Percentiles rank a stretch among this genome's conserved stretches.
phyloP scores from a whole-genome alignment of 768 basidiomycete genomes.

The Leccinum ochraceum region DNA sequence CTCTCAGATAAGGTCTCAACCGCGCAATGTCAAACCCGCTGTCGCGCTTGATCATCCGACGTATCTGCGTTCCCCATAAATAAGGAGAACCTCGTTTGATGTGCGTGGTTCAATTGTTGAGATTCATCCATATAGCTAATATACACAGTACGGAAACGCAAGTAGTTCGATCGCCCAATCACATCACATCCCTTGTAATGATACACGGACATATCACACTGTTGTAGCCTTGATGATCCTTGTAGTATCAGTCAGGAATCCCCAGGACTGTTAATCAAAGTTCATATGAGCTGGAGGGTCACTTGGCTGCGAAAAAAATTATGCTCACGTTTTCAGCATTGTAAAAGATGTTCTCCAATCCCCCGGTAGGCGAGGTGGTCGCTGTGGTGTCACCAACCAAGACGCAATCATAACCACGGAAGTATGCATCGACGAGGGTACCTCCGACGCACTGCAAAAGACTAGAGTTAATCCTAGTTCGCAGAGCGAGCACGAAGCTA shows the following conservation, averaged over 20 bases:
- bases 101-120: slow-evolving; percentile 6
- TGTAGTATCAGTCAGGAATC: slow-evolving; percentile 46
- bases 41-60: background rate
- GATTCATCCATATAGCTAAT: slow-evolving; percentile 7
- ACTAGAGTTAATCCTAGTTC: background rate
- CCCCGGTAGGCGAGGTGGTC: slow-evolving; percentile 62
- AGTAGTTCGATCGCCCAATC: background rate
- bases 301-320: background rate
- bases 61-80: background rate
- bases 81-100: background rate
- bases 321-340: slow-evolving; percentile 54
- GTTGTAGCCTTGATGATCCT: slow-evolving; percentile 28
- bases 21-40: background rate
- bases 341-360: slow-evolving; percentile 56
- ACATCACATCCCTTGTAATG: background rate
- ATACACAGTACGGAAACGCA: background rate
- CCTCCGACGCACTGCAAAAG: slow-evolving; percentile 58
- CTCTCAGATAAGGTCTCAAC: background rate
- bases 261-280: slow-evolving; percentile 43
- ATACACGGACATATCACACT: background rate
- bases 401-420: slow-evolving; percentile 63
- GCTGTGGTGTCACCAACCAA: slow-evolving; percentile 58
- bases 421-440: slow-evolving; percentile 64
- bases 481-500: background rate
- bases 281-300: background rate